Percentiles rank a stretch among this genome's conserved stretches.
These are phyloP conservation scores for Colletotrichum euphorbiae DNA, from an alignment of 2,329 filamentous ascomycete genomes.

Conservation along the genomic window DNA sequence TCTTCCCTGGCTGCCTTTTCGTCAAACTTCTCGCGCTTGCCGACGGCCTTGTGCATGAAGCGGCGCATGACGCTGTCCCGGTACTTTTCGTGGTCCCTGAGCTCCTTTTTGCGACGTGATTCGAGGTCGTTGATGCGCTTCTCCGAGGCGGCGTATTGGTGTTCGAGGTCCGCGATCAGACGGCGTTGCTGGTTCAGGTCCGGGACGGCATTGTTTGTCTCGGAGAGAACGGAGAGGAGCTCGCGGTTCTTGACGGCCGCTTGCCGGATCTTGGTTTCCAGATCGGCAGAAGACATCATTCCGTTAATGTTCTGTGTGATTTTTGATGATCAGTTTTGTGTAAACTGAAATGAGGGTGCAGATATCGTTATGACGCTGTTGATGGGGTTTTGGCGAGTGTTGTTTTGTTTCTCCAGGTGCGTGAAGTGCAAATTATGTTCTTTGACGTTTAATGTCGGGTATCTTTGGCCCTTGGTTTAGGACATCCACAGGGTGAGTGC, in stretches of 20 bases:
- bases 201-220: conserved; percentile 61
- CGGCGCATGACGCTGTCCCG: conserved; percentile 64
- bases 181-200: conserved; percentile 58
- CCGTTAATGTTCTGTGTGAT: not conserved
- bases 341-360: not conserved
- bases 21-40: conserved; percentile 61
- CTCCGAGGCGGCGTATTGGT: conserved; percentile 51
- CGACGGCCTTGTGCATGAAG: conserved; percentile 62
- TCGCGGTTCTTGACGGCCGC: conserved; percentile 55
- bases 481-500: not conserved
- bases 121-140: conserved; percentile 55
- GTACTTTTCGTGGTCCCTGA: conserved; percentile 64
- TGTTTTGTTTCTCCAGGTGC: no score
- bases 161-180: conserved; percentile 59
- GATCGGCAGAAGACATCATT: conserved; percentile 37
- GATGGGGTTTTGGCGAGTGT: no score
- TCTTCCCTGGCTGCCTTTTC: conserved; percentile 65
- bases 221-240: conserved; percentile 58
- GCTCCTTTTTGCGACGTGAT: conserved; percentile 56
- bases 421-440: not conserved
- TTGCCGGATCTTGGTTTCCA: conserved; percentile 52
- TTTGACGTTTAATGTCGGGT: not conserved
- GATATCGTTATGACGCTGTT: not conserved
- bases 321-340: not conserved
- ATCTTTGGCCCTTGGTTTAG: not conserved